Evolutionary conservation across 768 basidiomycete genomes (phyloP).

Genomic region (Filobasidium floriforme): DNA sequence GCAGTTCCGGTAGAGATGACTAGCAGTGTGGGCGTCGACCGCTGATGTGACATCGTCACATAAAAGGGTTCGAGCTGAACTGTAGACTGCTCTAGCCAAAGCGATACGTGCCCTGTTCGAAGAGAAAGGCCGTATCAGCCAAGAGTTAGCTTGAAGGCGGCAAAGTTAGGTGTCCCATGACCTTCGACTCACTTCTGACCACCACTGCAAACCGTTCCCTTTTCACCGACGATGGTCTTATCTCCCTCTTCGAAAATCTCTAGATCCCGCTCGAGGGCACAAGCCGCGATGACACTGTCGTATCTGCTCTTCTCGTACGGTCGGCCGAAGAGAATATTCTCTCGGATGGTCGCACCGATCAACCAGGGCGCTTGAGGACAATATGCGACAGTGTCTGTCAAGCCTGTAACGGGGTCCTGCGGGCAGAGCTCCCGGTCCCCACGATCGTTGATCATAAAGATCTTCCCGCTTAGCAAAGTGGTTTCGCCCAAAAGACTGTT

Average conservation of each 20-base stretch:
- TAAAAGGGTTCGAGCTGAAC: slow-evolving; percentile 36
- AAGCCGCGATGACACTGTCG: slow-evolving; percentile 36
- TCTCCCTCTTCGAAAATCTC: slow-evolving; percentile 51
- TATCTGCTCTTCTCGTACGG: slow-evolving; percentile 40
- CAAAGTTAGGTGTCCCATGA: no score
- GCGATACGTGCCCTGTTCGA: slow-evolving; percentile 35
- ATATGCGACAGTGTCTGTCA: slow-evolving; percentile 38
- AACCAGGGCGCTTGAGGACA: slow-evolving; percentile 42
- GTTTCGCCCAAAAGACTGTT: slow-evolving; percentile 40
- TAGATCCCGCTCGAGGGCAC: slow-evolving; percentile 39
- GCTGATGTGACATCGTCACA: slow-evolving; percentile 43
- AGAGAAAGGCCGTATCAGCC: not conserved
- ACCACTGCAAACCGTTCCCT: slow-evolving; percentile 44
- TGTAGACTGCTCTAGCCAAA: slow-evolving; percentile 40
- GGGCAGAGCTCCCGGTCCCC: slow-evolving; percentile 39
- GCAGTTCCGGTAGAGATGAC: slow-evolving; percentile 37
- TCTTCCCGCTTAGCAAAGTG: slow-evolving; percentile 33
- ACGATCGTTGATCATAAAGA: slow-evolving; percentile 43
- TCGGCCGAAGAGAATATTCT: slow-evolving; percentile 41
- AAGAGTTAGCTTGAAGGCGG: not conserved
- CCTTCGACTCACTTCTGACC: slow-evolving; percentile 26
- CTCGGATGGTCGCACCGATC: slow-evolving; percentile 39
- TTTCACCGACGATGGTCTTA: slow-evolving; percentile 42
- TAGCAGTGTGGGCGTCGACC: slow-evolving; percentile 42
- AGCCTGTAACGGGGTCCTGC: slow-evolving; percentile 37